Conservation (phyloP, 23 red algal genomes). For the Cyanidiococcus yangmingshanensis region DNA sequence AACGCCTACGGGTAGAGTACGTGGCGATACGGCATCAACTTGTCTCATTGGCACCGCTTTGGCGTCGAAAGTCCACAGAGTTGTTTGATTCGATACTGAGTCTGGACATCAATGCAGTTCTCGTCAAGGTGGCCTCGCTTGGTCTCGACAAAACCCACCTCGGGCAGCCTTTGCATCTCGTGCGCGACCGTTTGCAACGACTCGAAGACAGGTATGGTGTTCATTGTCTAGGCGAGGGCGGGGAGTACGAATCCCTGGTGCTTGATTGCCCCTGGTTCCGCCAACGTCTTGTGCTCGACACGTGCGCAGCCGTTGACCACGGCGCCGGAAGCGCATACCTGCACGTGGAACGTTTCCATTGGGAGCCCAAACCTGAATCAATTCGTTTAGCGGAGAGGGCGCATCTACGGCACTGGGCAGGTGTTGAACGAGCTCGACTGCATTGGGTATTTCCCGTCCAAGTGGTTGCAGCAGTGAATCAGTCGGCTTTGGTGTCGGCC, state of each 20-base stretch:
- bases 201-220: slow-evolving; percentile 65
- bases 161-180: slow-evolving; percentile 37
- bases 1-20: slow-evolving; percentile 77
- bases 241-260: slow-evolving; percentile 91
- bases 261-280: slow-evolving; percentile 56
- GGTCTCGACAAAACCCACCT: slow-evolving; percentile 53
- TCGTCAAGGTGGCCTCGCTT: slow-evolving; percentile 81
- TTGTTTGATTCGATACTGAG: slow-evolving; percentile 65
- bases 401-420: neutral
- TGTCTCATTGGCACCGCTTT: slow-evolving; percentile 55
- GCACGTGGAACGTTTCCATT: slow-evolving; percentile 4
- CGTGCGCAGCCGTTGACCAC: slow-evolving; percentile 22
- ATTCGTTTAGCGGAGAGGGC: neutral
- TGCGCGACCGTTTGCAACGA: slow-evolving; percentile 36
- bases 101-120: slow-evolving; percentile 51
- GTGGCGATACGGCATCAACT: slow-evolving; percentile 36
- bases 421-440: slow-evolving; percentile 12
- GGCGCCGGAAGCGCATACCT: slow-evolving; percentile 29
- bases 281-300: slow-evolving; percentile 37
- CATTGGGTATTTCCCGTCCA: slow-evolving; percentile 20
- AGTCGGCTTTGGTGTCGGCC: neutral
- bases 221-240: slow-evolving; percentile 86
- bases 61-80: slow-evolving; percentile 51
- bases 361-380: neutral
- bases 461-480: neutral